Base-by-base conservation (phyloP, 192 early-diverging fungal species). In the Phlyctochytrium bullatum region DNA sequence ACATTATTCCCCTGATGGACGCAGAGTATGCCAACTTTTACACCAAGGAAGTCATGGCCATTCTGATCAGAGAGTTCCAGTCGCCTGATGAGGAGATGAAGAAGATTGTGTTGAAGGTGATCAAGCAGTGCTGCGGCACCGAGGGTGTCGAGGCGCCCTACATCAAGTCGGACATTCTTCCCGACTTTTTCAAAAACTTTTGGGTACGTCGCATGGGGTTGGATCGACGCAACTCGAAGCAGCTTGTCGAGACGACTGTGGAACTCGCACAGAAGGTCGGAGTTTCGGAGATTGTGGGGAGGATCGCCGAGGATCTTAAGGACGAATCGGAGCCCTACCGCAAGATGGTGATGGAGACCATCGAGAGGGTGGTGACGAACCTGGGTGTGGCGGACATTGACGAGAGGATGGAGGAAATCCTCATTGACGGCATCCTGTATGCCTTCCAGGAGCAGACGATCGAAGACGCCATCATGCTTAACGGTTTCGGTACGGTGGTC, bases 51-150 rank as follows among this genome's bases (percentile, higher is more conserved):
- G 91, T 96, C 35, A 93, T 99, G 94, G 73, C 86, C 3, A 91
- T 91, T 34, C 73, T 99, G 53, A 90, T 97, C 33, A 86, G 93
- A 56, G 96, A 99, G 70, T 98, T 99, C 82, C 91, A 95, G 73
- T 92, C 94, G 17, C 92, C 94, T 32, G 96, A 99, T 72, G 95
- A 96, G 73, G 92, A 97, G 66, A 99, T 98, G 95, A 95, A 95
- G 61, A 95, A 93, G 83, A 94, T 98, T 79, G 96, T 99, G 17
- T 83, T 99, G 32, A 93, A 94, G 75, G 97, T 97, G 1, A 88
- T 98, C 60, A 94, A 93, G 70, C 97, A 98, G 75, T 99, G 97
- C 76, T 90, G 91, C 2, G 89, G 88, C 0, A 96, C 97, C 0
- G 93, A 95, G 24, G 97, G 96, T 36, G 92, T 98, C 3, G 88